These are phyloP conservation scores for Xylariaceae sp. DNA, from an alignment of 2,329 filamentous ascomycete species.

Conservation along the genomic window DNA sequence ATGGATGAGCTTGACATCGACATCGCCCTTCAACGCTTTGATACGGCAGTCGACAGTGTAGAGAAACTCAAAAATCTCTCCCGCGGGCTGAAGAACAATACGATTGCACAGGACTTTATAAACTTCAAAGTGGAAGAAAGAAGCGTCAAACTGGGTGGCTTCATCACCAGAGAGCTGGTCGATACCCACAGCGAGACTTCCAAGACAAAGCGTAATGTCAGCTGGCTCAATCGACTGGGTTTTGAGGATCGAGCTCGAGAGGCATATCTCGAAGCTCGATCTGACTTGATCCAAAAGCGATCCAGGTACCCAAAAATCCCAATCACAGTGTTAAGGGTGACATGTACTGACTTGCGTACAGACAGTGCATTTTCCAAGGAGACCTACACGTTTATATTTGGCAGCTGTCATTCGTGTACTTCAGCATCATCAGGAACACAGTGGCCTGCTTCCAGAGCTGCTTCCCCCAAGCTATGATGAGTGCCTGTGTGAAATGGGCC, in stretches of 20 bases:
- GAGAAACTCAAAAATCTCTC: slow-evolving; percentile 81
- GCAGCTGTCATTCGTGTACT: slow-evolving; percentile 93
- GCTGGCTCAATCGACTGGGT: slow-evolving; percentile 79
- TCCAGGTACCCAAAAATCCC: slow-evolving; percentile 60
- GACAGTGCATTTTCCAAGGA: slow-evolving; percentile 92
- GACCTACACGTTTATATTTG: slow-evolving; percentile 91
- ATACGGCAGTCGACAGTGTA: slow-evolving; percentile 75
- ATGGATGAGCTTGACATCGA: slow-evolving; percentile 96
- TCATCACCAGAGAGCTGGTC: slow-evolving; percentile 73
- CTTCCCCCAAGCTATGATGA: slow-evolving; percentile 84
- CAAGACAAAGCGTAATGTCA: slow-evolving; percentile 75
- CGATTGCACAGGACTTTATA: slow-evolving; percentile 86
- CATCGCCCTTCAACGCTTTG: slow-evolving; percentile 85
- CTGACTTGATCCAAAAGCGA: slow-evolving; percentile 73
- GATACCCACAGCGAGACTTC: slow-evolving; percentile 72
- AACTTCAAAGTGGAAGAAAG: slow-evolving; percentile 86
- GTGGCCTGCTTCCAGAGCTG: slow-evolving; percentile 83
- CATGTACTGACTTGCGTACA: slow-evolving; percentile 32
- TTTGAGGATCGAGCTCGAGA: slow-evolving; percentile 88
- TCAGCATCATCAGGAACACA: slow-evolving; percentile 90
- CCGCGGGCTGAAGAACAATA: slow-evolving; percentile 77
- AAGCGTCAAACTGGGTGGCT: slow-evolving; percentile 68
- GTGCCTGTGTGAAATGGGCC: slow-evolving; percentile 96
- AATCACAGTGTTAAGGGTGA: not conserved
- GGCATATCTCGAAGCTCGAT: slow-evolving; percentile 77